phyloP scores from a whole-genome alignment of 495 filamentous ascomycete species.

The Cetradonia linearis region DNA sequence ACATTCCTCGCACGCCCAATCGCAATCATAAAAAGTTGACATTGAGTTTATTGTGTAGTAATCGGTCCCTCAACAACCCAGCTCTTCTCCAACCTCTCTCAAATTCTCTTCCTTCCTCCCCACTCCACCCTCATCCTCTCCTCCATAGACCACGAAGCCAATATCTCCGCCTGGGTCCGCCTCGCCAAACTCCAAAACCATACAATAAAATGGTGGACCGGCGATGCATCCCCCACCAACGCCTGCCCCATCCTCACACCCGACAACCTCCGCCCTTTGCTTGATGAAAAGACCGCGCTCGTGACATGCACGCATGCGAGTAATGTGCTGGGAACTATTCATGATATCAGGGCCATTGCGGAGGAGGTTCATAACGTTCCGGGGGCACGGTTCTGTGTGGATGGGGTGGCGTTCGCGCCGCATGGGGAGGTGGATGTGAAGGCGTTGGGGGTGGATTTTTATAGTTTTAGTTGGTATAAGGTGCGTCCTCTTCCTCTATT shows the following conservation, averaged over 20 bases:
- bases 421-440: conserved; percentile 58
- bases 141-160: conserved; percentile 61
- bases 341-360: conserved; percentile 48
- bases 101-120: conserved; percentile 44
- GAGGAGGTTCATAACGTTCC: conserved; percentile 41
- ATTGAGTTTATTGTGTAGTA: conserved; percentile 31
- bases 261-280: conserved; percentile 41
- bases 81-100: conserved; percentile 60
- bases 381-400: conserved; percentile 40
- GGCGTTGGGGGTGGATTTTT: conserved; percentile 58
- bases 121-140: conserved; percentile 58
- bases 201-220: conserved; percentile 56
- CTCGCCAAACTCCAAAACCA: conserved; percentile 49
- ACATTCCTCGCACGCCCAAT: conserved; percentile 6
- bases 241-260: conserved; percentile 45
- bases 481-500: conserved; percentile 21
- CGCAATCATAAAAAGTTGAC: conserved; percentile 19
- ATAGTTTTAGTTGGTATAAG: conserved; percentile 69
- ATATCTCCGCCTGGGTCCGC: conserved; percentile 56
- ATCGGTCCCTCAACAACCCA: conserved; percentile 62
- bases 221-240: conserved; percentile 26
- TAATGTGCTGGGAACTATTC: conserved; percentile 64
- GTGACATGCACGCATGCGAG: conserved; percentile 59
- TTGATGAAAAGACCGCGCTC: conserved; percentile 49
- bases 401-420: conserved; percentile 62